These are phyloP conservation scores for Collybia mongolica DNA, from an alignment of 768 basidiomycete genomes.

Conservation along the genomic window DNA sequence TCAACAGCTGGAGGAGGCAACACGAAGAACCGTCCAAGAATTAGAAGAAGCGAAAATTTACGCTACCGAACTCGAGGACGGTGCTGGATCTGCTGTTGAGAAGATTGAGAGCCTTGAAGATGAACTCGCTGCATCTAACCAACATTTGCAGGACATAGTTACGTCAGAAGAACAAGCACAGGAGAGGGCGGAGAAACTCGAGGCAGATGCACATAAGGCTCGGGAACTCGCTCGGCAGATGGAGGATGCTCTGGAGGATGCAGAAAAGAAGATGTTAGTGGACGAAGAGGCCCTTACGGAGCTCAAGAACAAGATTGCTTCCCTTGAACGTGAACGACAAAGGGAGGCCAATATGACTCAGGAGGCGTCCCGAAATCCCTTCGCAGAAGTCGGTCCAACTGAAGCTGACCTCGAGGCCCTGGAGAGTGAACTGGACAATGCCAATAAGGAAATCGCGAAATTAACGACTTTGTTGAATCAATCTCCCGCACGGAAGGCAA, in stretches of 20 bases:
- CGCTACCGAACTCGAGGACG: conserved; percentile 59
- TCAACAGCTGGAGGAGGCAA: conserved; percentile 30
- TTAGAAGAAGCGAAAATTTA: conserved; percentile 49
- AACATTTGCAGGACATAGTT: conserved; percentile 41
- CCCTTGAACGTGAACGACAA: conserved; percentile 60
- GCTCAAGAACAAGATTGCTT: conserved; percentile 47
- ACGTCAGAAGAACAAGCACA: conserved; percentile 45
- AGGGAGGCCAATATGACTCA: conserved; percentile 37
- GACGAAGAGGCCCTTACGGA: conserved; percentile 56
- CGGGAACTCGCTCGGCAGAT: conserved; percentile 61
- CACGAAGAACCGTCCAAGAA: conserved; percentile 41
- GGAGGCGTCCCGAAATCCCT: conserved; percentile 22
- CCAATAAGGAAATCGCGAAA: conserved; percentile 72
- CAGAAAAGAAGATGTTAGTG: conserved; percentile 65
- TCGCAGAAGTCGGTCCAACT: conserved; percentile 30
- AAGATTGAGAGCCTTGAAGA: conserved; percentile 57
- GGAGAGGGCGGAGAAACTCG: conserved; percentile 49
- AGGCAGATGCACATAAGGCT: conserved; percentile 50
- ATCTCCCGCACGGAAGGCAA: conserved; percentile 73
- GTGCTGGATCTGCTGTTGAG: conserved; percentile 48
- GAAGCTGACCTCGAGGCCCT: conserved; percentile 64
- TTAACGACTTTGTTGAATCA: conserved; percentile 66
- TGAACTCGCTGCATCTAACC: conserved; percentile 46
- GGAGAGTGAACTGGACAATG: conserved; percentile 75
- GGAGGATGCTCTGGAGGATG: conserved; percentile 74